phyloP scores from a whole-genome alignment of 768 basidiomycete genomes.

The Lactarius tabidus region DNA sequence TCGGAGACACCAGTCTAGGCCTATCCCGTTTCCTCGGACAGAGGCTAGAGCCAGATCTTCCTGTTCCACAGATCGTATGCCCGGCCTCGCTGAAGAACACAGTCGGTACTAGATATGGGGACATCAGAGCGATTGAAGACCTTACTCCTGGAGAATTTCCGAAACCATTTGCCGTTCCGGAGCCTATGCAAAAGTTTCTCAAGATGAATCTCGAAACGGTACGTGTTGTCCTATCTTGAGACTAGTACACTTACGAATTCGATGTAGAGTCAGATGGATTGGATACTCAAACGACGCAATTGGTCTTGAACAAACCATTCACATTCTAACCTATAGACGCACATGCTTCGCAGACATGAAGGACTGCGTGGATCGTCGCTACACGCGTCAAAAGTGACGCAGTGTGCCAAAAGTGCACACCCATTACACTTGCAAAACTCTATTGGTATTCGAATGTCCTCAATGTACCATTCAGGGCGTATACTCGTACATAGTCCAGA shows the following conservation, averaged over 20 bases:
- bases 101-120: conserved; percentile 16
- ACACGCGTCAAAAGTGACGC: not conserved
- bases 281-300: conserved; percentile 21
- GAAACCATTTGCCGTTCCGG: conserved; percentile 17
- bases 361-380: not conserved
- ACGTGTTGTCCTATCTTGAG: not conserved
- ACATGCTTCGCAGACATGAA: conserved; percentile 5
- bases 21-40: conserved; percentile 20
- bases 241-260: not conserved
- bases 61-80: conserved; percentile 18
- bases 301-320: conserved; percentile 7
- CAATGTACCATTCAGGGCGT: not conserved
- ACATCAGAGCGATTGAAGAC: conserved; percentile 14
- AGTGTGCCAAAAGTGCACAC: not conserved
- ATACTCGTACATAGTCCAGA: conserved; percentile 13
- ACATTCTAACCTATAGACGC: not conserved
- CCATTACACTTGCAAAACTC: not conserved
- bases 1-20: conserved; percentile 9
- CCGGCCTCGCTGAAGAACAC: conserved; percentile 8
- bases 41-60: conserved; percentile 21
- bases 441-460: not conserved
- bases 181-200: conserved; percentile 16
- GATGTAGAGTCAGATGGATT: conserved; percentile 21
- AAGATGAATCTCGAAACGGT: conserved; percentile 16
- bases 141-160: conserved; percentile 19